Evolutionary conservation across 768 basidiomycete genomes (phyloP), one percentile per base, ranked within the genome.

Genomic region (Hirschioporus abietinus): DNA sequence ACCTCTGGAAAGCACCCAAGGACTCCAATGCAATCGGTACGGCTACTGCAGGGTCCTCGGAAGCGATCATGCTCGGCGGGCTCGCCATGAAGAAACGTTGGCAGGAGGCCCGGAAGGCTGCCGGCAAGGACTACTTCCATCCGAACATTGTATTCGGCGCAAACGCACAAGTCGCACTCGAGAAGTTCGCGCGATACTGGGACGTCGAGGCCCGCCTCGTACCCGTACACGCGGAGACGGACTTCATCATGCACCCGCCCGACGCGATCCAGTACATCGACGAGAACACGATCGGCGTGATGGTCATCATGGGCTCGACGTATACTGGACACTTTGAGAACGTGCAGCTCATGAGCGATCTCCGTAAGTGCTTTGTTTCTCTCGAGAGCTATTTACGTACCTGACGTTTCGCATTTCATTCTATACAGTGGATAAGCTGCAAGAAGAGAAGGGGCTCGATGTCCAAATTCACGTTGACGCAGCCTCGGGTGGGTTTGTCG

Each of bases 51-150:
- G 88, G 88, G 2, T 85, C 83, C 0, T 86, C 82, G 17, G 88
- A 90, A 74, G 88, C 87, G 1, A 88, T 89, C 75, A 86, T 87
- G 83, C 84, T 90, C 9, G 87, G 86, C n/a, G 88, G 87, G 17
- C 75, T 92, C 10, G 88, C 89, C 0, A 78, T 88, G 78, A 90
- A 90, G 76, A 84, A 85, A 73, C 77, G 82, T 9, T 91, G 90
- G 88, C 88, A 84, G 81, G 83, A 84, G 24, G 78, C 78, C 0
- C 83, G 88, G 20, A 89, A 88, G 72, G 80, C 82, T 25, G 85
- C 84, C 30, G 83, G 84, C 58, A 84, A 87, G 69, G 84, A 86
- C 61, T 70, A 78, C 62, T 81, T 72, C 69, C 83, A 87, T 61
- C 88, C 87, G 1, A 85, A 85, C 70, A 80, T 86, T 66, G 80